Evolutionary conservation across 2,329 filamentous ascomycete genomes (phyloP), one percentile per base, ranked within the genome.

Genomic region (Paecilomyces fulvus): DNA sequence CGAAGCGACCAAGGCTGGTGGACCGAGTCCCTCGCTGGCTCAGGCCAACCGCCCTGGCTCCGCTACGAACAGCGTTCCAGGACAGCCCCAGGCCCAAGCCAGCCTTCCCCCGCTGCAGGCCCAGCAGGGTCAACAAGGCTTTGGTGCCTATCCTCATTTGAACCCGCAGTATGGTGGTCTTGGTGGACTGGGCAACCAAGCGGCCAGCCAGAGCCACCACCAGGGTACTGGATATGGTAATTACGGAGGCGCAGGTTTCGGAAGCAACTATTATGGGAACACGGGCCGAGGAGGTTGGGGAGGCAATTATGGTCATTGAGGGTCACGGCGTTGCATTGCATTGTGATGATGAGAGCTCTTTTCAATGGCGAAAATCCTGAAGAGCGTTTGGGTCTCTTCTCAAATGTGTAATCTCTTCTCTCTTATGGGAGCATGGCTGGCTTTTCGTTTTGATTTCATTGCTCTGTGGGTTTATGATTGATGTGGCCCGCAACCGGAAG

Each of bases 41-140:
- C 83, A 85, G 66, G 81, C 81, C 49, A 82, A 83, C 61, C 82
- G 84, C 59, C 83, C 84, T 43, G 82, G 81, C 48, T 86, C 83
- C 37, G 83, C 83, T 7, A 80, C 82, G 30, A 85, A 84, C 71
- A 84, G 76, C 64, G 77, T 75, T 23, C 78, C 76, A 43, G 77
- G 78, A 49, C 79, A 81, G 64, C 74, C 76, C 56, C 66, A 73
- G 61, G 70, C 69, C 55, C 81, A 83, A 64, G 72, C 77, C 51
- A 76, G 77, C 30, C 72, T 82, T 51, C 80, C 81, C 51, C 80
- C 78, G 49, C 78, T 81, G 53, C 80, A 81, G 67, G 77, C 74
- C 30, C 79, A 82, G 56, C 72, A 74, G 62, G 67, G 68, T 53
- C 82, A 84, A 66, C 80, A 81, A 66, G 78, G 76, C 50, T 84